A percentile compares a stretch with the other conserved stretches of the same genome.
phyloP scores from a whole-genome alignment of 2,329 filamentous ascomycete species.

The Alternaria solani region DNA sequence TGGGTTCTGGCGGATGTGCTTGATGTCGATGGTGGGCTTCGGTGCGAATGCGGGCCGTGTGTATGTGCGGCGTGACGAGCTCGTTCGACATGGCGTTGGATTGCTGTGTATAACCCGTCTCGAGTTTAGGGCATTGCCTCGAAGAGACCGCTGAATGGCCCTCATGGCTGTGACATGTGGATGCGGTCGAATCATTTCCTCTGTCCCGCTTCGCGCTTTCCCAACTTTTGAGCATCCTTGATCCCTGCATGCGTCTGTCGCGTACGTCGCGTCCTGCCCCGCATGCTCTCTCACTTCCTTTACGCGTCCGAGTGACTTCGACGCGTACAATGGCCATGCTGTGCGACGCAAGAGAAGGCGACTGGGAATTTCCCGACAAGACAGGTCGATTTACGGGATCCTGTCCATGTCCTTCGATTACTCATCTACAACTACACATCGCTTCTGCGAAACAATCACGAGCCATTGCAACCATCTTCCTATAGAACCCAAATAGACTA shows the following conservation, averaged over 20 bases:
- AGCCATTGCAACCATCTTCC: no score
- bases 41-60: constrained; percentile 75
- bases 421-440: neutral
- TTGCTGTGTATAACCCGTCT: constrained; percentile 9
- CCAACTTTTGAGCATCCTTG: constrained; percentile 19
- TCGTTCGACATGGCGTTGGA: constrained; percentile 9
- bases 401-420: neutral
- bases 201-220: constrained; percentile 12
- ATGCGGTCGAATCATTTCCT: neutral
- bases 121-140: constrained; percentile 25
- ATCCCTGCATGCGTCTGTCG: constrained; percentile 18
- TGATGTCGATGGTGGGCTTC: constrained; percentile 81
- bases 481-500: no score
- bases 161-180: constrained; percentile 10
- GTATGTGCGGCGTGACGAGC: constrained; percentile 52
- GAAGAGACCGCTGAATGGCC: constrained; percentile 25
- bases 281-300: constrained; percentile 1
- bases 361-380: neutral
- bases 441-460: no score
- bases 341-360: neutral
- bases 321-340: neutral
- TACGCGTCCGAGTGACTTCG: neutral
- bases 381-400: neutral
- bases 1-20: constrained; percentile 87
- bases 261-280: constrained; percentile 11